phyloP scores from a whole-genome alignment of 1,284 basidiomycete genomes.

The Pholiota adiposa region DNA sequence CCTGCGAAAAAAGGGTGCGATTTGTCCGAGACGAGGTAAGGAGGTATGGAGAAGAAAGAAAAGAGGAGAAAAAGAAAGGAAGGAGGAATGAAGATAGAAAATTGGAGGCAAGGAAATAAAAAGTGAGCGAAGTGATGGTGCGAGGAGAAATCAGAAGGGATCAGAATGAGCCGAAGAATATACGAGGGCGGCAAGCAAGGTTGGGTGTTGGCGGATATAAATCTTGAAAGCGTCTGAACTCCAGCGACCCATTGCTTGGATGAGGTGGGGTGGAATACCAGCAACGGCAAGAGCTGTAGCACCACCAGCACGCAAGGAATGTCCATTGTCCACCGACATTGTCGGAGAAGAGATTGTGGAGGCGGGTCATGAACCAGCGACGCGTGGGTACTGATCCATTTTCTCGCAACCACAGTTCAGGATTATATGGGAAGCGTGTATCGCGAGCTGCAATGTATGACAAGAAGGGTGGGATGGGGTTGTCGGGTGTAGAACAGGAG shows the following conservation, averaged over 20 bases:
- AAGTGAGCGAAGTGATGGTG: no score
- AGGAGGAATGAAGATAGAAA: no score
- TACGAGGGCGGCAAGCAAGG: no score
- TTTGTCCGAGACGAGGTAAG: no score
- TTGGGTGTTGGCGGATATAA: constrained; percentile 25
- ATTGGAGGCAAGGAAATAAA: no score
- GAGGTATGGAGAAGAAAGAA: no score
- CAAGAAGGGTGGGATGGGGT: no score
- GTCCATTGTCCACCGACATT: constrained; percentile 29
- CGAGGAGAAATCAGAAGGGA: no score
- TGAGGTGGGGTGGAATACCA: constrained; percentile 17
- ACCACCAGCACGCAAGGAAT: constrained; percentile 35
- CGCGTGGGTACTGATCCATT: constrained; percentile 27
- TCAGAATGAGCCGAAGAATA: no score
- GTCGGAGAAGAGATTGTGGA: constrained; percentile 15
- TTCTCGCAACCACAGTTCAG: constrained; percentile 27
- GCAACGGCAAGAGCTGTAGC: constrained; percentile 29
- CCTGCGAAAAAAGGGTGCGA: no score
- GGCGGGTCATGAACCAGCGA: constrained; percentile 25
- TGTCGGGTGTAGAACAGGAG: no score
- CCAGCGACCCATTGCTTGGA: constrained; percentile 29
- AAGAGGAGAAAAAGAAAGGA: no score
- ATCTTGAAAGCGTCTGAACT: constrained; percentile 24
- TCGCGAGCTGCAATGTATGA: constrained; percentile 24
- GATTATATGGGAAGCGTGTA: constrained; percentile 18